phyloP scores from a whole-genome alignment of 768 basidiomycete genomes.

The Termitomyces sp. region DNA sequence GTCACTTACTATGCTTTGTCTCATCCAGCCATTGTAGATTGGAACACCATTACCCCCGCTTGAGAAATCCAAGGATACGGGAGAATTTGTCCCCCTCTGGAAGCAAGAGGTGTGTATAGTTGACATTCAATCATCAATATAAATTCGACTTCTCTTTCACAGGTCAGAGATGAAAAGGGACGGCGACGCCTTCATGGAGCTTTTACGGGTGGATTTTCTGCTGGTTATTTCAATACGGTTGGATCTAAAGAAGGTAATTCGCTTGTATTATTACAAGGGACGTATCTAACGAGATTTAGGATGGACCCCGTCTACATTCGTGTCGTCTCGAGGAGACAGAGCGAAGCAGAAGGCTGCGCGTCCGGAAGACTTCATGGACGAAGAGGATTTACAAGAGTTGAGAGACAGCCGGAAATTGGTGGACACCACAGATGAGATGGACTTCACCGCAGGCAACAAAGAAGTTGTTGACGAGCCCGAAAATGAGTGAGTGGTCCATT shows the following conservation, averaged over 20 bases:
- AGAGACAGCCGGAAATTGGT: conserved; percentile 71
- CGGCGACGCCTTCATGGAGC: conserved; percentile 93
- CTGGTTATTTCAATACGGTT: conserved; percentile 95
- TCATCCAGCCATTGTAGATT: conserved; percentile 48
- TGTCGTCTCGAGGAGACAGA: conserved; percentile 80
- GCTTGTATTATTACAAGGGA: background rate
- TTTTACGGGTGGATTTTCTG: conserved; percentile 97
- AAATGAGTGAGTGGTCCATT: conserved; percentile 45
- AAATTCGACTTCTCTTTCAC: background rate
- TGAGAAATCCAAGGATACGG: conserved; percentile 88
- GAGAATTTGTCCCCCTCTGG: conserved; percentile 97
- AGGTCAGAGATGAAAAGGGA: conserved; percentile 94
- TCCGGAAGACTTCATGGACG: conserved; percentile 98
- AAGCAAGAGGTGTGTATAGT: conserved; percentile 81
- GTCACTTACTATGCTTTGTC: background rate
- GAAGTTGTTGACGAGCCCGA: conserved; percentile 40
- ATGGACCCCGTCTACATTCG: conserved; percentile 93
- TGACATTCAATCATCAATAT: conserved; percentile 3
- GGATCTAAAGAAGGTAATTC: conserved; percentile 91
- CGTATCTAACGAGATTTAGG: conserved; percentile 42
- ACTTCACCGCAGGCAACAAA: conserved; percentile 55
- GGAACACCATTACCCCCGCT: conserved; percentile 93
- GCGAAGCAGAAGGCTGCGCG: conserved; percentile 56
- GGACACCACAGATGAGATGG: conserved; percentile 78
- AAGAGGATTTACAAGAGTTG: conserved; percentile 88